These are phyloP conservation scores for Penicillium samsonianum DNA, from an alignment of 495 filamentous ascomycete genomes.

Conservation along the genomic window DNA sequence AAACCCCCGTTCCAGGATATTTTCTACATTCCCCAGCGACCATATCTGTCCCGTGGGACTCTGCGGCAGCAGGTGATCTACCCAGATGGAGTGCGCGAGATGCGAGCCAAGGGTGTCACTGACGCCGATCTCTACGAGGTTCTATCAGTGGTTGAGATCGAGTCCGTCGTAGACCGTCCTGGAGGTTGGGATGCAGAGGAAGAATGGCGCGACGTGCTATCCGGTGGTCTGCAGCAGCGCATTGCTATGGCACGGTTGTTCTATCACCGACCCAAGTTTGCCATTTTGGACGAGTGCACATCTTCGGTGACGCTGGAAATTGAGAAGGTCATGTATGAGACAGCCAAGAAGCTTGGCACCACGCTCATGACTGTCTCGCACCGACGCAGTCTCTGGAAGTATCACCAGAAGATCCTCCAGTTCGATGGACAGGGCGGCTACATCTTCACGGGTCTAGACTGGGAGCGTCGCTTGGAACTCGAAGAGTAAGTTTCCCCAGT, in stretches of 20 bases:
- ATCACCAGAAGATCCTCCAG: conserved; percentile 89
- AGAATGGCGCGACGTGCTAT: conserved; percentile 92
- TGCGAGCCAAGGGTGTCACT: conserved; percentile 80
- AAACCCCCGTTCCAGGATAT: conserved; percentile 89
- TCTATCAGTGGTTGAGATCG: conserved; percentile 76
- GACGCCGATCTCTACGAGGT: conserved; percentile 79
- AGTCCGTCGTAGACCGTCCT: conserved; percentile 76
- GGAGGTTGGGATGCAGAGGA: conserved; percentile 92
- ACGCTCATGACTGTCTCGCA: conserved; percentile 97
- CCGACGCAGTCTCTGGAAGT: conserved; percentile 90
- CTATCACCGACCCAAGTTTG: conserved; percentile 86
- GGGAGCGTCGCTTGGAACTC: conserved; percentile 77
- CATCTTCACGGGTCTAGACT: conserved; percentile 88
- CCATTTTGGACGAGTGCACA: conserved; percentile 97
- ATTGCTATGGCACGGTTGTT: conserved; percentile 96
- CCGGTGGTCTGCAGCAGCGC: conserved; percentile 90
- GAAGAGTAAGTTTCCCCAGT: conserved; percentile 69
- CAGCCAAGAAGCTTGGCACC: conserved; percentile 84
- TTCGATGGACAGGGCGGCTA: conserved; percentile 94
- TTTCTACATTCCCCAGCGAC: conserved; percentile 97
- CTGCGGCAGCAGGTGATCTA: conserved; percentile 96
- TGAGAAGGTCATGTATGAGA: conserved; percentile 95
- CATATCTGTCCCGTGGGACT: conserved; percentile 85
- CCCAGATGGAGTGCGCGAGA: conserved; percentile 83
- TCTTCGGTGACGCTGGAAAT: conserved; percentile 89